A percentile compares a stretch with the other conserved stretches of the same genome.
These are phyloP conservation scores for Globisporangium uncinulatum DNA, from an alignment of 352 stramenopile genomes.

Conservation along the genomic window DNA sequence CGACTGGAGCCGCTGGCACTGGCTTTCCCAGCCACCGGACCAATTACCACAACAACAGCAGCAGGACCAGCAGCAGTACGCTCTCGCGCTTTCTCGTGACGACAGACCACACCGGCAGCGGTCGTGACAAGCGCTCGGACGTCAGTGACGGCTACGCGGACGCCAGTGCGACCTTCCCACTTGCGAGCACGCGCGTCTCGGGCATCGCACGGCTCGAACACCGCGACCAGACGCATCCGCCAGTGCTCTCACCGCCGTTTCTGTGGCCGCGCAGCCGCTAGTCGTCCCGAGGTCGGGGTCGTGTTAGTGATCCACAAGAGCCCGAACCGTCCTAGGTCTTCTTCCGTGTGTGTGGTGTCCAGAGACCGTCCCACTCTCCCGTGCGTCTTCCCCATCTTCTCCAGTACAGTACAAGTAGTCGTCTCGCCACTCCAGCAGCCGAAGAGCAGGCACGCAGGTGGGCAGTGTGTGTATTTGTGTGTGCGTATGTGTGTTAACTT, in stretches of 20 bases:
- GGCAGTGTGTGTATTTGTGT: slow-evolving; percentile 4
- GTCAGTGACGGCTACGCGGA: slow-evolving; percentile 16
- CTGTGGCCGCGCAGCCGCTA: slow-evolving; percentile 8
- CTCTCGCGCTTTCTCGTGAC: slow-evolving; percentile 59
- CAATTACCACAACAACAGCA: slow-evolving; percentile 14
- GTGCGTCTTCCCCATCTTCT: not conserved
- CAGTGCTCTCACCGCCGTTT: slow-evolving; percentile 13
- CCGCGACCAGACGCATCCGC: slow-evolving; percentile 7
- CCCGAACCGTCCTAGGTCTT: not conserved
- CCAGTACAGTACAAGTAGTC: slow-evolving; percentile 2
- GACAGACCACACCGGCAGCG: not conserved
- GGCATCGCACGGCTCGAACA: slow-evolving; percentile 14
- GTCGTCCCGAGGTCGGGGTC: not conserved
- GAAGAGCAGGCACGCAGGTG: too few relatives aligned
- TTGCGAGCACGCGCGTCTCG: slow-evolving; percentile 14
- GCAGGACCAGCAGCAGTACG: slow-evolving; percentile 15
- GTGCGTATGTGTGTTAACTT: slow-evolving; percentile 27
- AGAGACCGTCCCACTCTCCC: not conserved
- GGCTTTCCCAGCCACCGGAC: not conserved
- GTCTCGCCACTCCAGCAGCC: not conserved
- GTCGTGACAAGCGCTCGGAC: slow-evolving; percentile 20
- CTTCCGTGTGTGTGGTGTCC: not conserved
- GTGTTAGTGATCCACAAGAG: not conserved
- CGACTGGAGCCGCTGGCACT: not conserved
- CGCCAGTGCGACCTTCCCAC: slow-evolving; percentile 13